Conservation (phyloP, 176 grass and related monocot species). For the Cymbopogon citratus region DNA sequence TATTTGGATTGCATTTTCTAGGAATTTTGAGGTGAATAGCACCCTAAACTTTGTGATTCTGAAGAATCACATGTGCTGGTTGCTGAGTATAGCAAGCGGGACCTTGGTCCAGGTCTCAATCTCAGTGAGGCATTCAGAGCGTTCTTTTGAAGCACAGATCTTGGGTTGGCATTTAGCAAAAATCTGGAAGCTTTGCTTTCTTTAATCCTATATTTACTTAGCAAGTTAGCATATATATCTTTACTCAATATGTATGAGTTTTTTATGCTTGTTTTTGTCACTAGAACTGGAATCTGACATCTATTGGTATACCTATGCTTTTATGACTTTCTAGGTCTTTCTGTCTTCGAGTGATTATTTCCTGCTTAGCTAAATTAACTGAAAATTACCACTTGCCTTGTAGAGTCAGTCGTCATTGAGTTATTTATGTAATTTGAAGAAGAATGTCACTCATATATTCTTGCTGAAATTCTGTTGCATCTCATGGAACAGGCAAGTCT, state of each 20-base stretch:
- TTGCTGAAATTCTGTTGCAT: constrained; percentile 33
- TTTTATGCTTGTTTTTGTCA: not conserved
- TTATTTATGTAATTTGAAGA: not conserved
- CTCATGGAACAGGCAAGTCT: constrained; percentile 76
- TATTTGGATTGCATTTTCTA: not conserved
- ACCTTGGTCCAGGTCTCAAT: not conserved
- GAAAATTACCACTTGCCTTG: not conserved
- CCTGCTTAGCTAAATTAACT: not conserved
- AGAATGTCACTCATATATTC: not conserved
- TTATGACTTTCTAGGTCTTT: not conserved
- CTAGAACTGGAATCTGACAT: not conserved
- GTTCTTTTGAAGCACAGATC: not conserved
- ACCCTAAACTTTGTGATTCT: not conserved
- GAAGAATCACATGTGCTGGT: not conserved
- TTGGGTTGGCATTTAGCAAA: not conserved
- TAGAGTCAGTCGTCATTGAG: not conserved
- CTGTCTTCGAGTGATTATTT: not conserved
- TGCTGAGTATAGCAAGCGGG: not conserved
- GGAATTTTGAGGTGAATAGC: not conserved
- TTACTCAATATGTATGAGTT: not conserved
- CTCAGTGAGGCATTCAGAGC: not conserved
- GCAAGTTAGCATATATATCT: not conserved
- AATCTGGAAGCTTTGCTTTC: not conserved
- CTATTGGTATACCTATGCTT: not conserved
- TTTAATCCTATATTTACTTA: not conserved